These are phyloP conservation scores for Raffaelea deltoideospora DNA, from an alignment of 2,329 filamentous ascomycete genomes.

Conservation along the genomic window DNA sequence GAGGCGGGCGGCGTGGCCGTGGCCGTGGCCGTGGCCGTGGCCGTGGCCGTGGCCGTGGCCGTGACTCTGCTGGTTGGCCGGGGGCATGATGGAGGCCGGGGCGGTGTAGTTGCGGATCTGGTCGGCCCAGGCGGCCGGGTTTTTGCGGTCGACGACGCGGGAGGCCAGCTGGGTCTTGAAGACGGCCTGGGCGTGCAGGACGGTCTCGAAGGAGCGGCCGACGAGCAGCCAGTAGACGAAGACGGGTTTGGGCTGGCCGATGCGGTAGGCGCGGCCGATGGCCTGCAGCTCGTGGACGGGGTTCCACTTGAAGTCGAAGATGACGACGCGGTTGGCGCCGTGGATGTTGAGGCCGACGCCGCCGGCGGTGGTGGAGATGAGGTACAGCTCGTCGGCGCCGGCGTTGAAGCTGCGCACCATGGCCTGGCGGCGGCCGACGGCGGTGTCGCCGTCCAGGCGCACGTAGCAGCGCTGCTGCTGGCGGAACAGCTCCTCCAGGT, in stretches of 20 bases:
- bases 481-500: slow-evolving; percentile 43
- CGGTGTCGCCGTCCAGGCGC: slow-evolving; percentile 55
- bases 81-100: slow-evolving; percentile 33
- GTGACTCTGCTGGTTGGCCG: slow-evolving; percentile 38
- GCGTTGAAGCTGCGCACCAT: slow-evolving; percentile 56
- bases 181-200: slow-evolving; percentile 55
- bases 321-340: slow-evolving; percentile 71
- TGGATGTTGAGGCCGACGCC: slow-evolving; percentile 73
- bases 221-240: slow-evolving; percentile 72
- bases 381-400: slow-evolving; percentile 41
- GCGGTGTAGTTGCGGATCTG: slow-evolving; percentile 44
- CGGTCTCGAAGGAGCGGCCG: slow-evolving; percentile 66
- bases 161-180: slow-evolving; percentile 73
- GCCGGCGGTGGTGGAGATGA: slow-evolving; percentile 75
- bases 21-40: slow-evolving; percentile 30
- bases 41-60: slow-evolving; percentile 35
- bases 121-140: slow-evolving; percentile 50
- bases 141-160: slow-evolving; percentile 73
- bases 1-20: slow-evolving; percentile 35
- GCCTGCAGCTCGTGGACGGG: slow-evolving; percentile 75
- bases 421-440: slow-evolving; percentile 40
- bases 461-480: slow-evolving; percentile 29
- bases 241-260: slow-evolving; percentile 68
- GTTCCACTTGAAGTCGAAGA: slow-evolving; percentile 74
- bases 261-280: slow-evolving; percentile 69